Percentiles rank a stretch among this genome's conserved stretches.
phyloP scores from a whole-genome alignment of 768 basidiomycete genomes.

The Tricholoma matsutake region DNA sequence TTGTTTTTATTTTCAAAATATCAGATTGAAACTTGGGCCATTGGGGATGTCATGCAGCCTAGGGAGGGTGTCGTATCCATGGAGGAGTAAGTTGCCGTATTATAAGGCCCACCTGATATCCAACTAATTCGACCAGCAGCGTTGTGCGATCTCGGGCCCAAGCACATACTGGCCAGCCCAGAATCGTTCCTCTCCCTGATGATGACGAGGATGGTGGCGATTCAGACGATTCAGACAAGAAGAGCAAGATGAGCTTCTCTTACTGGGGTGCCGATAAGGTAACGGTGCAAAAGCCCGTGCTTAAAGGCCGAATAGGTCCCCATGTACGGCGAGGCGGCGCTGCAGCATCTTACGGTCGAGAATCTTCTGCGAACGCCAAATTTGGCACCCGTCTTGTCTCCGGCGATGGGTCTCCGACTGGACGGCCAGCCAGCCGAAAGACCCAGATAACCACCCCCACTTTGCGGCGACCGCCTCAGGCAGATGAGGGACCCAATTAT shows the following conservation, averaged over 20 bases:
- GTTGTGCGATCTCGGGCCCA: conserved; percentile 70
- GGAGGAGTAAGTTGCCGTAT: conserved; percentile 70
- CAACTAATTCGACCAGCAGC: conserved; percentile 32
- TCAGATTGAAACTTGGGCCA: conserved; percentile 86
- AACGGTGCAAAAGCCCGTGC: conserved; percentile 75
- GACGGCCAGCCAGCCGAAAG: conserved; percentile 64
- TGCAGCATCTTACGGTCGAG: conserved; percentile 63
- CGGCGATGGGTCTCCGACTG: conserved; percentile 43
- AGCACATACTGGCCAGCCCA: conserved; percentile 44
- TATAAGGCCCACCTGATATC: conserved; percentile 6
- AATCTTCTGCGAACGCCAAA: conserved; percentile 89
- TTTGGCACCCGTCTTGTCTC: conserved; percentile 83
- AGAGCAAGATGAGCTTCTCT: conserved; percentile 92
- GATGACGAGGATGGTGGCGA: conserved; percentile 57
- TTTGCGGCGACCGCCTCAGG: conserved; percentile 41
- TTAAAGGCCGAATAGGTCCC: conserved; percentile 45
- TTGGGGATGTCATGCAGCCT: conserved; percentile 72
- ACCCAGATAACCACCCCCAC: conserved; percentile 46
- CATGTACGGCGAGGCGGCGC: conserved; percentile 41
- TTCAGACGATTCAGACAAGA: conserved; percentile 83
- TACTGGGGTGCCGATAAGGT: conserved; percentile 93
- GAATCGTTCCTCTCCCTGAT: conserved; percentile 66
- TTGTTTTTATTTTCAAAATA: neutral
- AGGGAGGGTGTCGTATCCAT: conserved; percentile 81
- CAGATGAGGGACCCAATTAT: conserved; percentile 63